Conservation (phyloP, 1,284 basidiomycete species). For the Melampsora medusae region DNA sequence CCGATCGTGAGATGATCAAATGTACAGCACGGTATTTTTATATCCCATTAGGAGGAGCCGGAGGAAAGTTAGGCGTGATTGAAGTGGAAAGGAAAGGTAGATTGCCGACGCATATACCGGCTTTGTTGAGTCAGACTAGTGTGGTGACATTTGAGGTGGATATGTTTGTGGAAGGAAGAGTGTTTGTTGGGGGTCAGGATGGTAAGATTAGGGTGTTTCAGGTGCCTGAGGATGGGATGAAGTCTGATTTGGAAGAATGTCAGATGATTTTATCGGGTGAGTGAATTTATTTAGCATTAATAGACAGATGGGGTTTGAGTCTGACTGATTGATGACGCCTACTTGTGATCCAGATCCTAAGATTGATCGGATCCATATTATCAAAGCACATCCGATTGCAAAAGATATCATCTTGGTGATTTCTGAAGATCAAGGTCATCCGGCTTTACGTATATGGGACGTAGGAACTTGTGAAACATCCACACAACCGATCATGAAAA, state of each 20-base stretch:
- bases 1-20: slow-evolving; percentile 55
- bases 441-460: slow-evolving; percentile 55
- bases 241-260: neutral
- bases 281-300: neutral
- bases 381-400: slow-evolving; percentile 56
- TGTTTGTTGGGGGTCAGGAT: slow-evolving; percentile 57
- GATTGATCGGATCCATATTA: slow-evolving; percentile 56
- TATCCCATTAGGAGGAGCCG: slow-evolving; percentile 58
- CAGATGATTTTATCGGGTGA: slow-evolving; percentile 23
- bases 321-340: too few relatives aligned
- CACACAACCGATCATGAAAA: neutral
- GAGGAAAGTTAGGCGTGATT: slow-evolving; percentile 57
- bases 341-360: slow-evolving; percentile 49
- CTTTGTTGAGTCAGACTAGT: slow-evolving; percentile 54
- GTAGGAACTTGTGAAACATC: neutral
- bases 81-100: slow-evolving; percentile 55
- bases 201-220: slow-evolving; percentile 55
- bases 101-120: slow-evolving; percentile 49
- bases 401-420: slow-evolving; percentile 54
- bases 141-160: slow-evolving; percentile 57
- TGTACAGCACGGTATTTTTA: slow-evolving; percentile 51
- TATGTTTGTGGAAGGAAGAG: slow-evolving; percentile 51
- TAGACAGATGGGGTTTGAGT: neutral
- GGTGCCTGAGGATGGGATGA: slow-evolving; percentile 48
- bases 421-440: slow-evolving; percentile 55